Base-by-base conservation (phyloP, 805 yeast species). In the Metschnikowia lachancei region DNA sequence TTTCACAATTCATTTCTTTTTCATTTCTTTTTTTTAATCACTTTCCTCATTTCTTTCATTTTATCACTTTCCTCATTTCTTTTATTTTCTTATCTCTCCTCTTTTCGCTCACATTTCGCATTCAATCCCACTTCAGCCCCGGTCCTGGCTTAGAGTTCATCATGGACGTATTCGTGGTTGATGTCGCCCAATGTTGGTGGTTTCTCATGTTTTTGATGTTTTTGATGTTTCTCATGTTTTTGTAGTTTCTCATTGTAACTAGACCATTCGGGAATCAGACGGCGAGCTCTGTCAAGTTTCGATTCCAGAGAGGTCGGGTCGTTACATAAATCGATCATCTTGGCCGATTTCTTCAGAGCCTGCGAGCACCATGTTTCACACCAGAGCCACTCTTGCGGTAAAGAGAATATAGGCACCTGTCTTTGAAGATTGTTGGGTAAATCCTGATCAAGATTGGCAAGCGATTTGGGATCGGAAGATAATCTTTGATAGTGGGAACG, bases 321-420 rank as follows among this genome's bases (percentile, higher is more conserved):
- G 62, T 85, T 85, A 66, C 96, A 88, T 50, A 88, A 67, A 58
- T 88, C 96, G 51, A 88, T 85, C 10, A 91, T 85, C 61, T 82
- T 85, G 2, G 96, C 96, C 0, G 68, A 66, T 44, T 61, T 62
- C 47, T 84, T 65, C 29, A 79, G 68, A 41, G 76, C 84, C 52
- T 82, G 87, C 26, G 82, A 74, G 63, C 96, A 87, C 96, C 96
- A 88, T 0, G 96, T 88, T 59, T 88, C 96, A 66, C 95, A 89
- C 96, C 96, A 89, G 32, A 87, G 68, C 95, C 95, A 88, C 37
- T 87, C 91, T 54, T 83, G 83, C 3, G 89, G 87, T 36, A 88
- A 69, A 8, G 94, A 83, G 57, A 71, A 77, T 16, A 89, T 89
- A 41, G 83, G 84, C 26, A 92, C 64, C 24, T 65, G 63, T 18